Conservation (phyloP, 83 land plant genomes). For the Larix sibirica region DNA sequence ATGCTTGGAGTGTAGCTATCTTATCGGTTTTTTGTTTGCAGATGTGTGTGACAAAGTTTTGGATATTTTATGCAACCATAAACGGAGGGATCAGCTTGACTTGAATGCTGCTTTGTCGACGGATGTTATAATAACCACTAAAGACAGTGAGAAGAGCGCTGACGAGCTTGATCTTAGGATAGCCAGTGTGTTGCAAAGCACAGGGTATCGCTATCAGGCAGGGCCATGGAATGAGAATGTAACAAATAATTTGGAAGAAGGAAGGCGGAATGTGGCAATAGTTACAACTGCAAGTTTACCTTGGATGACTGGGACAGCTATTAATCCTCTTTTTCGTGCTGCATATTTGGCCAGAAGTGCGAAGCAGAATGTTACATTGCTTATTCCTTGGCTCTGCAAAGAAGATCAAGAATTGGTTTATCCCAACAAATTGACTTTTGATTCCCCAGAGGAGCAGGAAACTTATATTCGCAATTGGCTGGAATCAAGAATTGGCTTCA, state of each 20-base stretch:
- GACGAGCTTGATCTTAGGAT: constrained; percentile 89
- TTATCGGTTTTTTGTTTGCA: constrained; percentile 21
- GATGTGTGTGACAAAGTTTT: constrained; percentile 75
- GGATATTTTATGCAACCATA: constrained; percentile 56
- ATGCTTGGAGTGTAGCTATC: too few relatives aligned
- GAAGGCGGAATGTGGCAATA: constrained; percentile 88
- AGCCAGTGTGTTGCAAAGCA: constrained; percentile 92
- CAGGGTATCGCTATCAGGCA: constrained; percentile 86
- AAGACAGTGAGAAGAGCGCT: constrained; percentile 34
- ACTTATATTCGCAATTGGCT: constrained; percentile 88
- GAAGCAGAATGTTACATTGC: constrained; percentile 84
- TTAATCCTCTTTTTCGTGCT: constrained; percentile 96
- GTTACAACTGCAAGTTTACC: constrained; percentile 99
- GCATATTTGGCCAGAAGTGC: constrained; percentile 86
- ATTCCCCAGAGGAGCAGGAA: constrained; percentile 94
- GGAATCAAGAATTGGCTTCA: constrained; percentile 90
- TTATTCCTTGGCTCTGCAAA: constrained; percentile 97
- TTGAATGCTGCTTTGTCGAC: constrained; percentile 28
- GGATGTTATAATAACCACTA: constrained; percentile 24
- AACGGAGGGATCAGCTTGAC: constrained; percentile 46
- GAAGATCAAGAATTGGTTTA: constrained; percentile 91
- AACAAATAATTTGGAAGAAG: constrained; percentile 42
- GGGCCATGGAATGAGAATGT: constrained; percentile 66
- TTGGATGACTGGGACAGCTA: constrained; percentile 99
- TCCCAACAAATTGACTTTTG: constrained; percentile 80